phyloP scores from a whole-genome alignment of 352 stramenopile genomes.

The Globisporangium paddicum region DNA sequence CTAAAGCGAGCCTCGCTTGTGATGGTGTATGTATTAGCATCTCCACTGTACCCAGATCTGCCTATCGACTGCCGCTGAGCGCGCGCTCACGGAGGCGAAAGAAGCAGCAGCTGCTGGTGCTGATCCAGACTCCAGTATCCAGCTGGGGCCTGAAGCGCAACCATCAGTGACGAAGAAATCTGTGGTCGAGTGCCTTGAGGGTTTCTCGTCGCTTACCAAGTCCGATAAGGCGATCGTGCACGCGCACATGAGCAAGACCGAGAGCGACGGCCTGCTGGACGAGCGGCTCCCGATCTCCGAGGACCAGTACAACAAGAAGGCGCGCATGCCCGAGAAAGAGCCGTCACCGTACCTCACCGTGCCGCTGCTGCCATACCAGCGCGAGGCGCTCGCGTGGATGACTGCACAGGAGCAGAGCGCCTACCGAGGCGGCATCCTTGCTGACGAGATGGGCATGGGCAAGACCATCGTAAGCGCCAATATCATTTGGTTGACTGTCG shows the following conservation, averaged over 20 bases:
- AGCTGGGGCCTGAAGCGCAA: conserved; percentile 9
- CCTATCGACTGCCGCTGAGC: conserved; percentile 10
- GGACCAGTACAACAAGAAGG: conserved; percentile 70
- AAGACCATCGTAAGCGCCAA: conserved; percentile 83
- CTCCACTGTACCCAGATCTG: conserved; percentile 43
- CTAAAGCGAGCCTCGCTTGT: neutral
- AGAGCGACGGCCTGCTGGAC: conserved; percentile 45
- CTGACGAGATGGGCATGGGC: conserved; percentile 98
- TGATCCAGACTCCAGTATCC: neutral
- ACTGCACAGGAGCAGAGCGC: conserved; percentile 87
- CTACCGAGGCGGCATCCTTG: conserved; percentile 94
- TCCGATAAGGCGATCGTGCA: conserved; percentile 44
- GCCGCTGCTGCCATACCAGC: conserved; percentile 97
- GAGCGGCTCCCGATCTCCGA: conserved; percentile 64
- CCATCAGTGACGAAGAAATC: too few species aligned
- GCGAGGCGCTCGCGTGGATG: conserved; percentile 96
- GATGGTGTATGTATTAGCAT: conserved; percentile 19
- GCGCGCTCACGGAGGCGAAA: neutral
- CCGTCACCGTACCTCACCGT: conserved; percentile 78
- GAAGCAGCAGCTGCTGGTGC: neutral
- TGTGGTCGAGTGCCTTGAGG: conserved; percentile 37
- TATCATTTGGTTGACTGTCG: too few species aligned
- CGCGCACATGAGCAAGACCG: conserved; percentile 58
- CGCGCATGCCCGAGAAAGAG: conserved; percentile 57
- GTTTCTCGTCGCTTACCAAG: conserved; percentile 31